These are phyloP conservation scores for Meyerozyma carpophila DNA, from an alignment of 1,139 yeast species.

Conservation along the genomic window DNA sequence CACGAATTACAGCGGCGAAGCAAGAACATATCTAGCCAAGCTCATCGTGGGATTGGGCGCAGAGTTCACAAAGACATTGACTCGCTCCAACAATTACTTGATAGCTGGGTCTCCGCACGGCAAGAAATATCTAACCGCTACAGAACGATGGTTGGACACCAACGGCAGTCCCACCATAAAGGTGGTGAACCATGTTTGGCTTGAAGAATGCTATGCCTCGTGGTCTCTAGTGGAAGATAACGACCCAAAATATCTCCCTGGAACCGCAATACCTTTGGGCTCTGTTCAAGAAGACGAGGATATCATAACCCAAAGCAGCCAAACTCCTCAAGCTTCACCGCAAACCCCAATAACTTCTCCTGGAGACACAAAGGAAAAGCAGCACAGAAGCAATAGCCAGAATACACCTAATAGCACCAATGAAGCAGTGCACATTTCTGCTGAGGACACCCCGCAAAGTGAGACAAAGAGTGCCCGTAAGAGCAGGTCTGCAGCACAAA, in stretches of 20 bases:
- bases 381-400: neutral
- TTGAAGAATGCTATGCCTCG: slow-evolving; percentile 70
- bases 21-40: slow-evolving; percentile 63
- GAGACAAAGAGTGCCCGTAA: neutral
- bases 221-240: slow-evolving; percentile 51
- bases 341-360: slow-evolving; percentile 9
- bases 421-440: neutral
- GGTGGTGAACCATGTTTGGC: slow-evolving; percentile 78
- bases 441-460: neutral
- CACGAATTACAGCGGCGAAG: slow-evolving; percentile 82
- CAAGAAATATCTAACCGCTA: slow-evolving; percentile 69
- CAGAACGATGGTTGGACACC: slow-evolving; percentile 44
- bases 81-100: slow-evolving; percentile 64
- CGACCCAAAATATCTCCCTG: neutral
- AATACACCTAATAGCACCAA: no score
- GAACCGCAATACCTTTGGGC: neutral
- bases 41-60: slow-evolving; percentile 75
- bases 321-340: neutral
- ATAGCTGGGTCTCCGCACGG: slow-evolving; percentile 69
- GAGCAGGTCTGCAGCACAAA: slow-evolving; percentile 53
- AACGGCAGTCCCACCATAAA: slow-evolving; percentile 33
- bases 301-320: neutral
- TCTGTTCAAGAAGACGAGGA: neutral
- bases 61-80: slow-evolving; percentile 62
- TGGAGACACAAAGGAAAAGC: neutral